These are phyloP conservation scores for Zymoseptoria ardabiliae DNA, from an alignment of 2,329 filamentous ascomycete genomes.

Conservation along the genomic window DNA sequence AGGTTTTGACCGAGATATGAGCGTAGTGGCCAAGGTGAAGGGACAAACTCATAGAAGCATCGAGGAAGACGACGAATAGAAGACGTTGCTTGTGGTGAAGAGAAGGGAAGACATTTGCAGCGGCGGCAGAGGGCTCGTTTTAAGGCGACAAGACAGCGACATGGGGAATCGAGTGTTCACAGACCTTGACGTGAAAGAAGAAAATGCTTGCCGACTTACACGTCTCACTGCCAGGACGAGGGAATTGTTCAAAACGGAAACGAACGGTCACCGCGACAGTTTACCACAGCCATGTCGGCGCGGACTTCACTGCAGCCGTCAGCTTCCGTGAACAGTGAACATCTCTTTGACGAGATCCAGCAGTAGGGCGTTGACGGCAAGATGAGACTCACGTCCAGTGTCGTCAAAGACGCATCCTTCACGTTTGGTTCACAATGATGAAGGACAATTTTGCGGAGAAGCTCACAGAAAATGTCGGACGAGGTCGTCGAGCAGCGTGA, in stretches of 20 bases:
- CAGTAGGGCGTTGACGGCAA: background rate
- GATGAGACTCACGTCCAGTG: background rate
- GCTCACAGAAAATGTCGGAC: background rate
- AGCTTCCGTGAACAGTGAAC: background rate
- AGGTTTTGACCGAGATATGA: slow-evolving; percentile 20
- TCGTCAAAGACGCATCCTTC: background rate
- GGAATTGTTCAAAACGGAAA: background rate
- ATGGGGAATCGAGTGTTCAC: background rate
- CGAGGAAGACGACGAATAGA: background rate
- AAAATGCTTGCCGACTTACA: background rate
- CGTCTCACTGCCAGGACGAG: background rate
- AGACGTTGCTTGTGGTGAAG: background rate
- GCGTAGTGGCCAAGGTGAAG: slow-evolving; percentile 22
- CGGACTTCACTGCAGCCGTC: background rate
- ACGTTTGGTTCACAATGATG: background rate
- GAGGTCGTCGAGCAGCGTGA: background rate
- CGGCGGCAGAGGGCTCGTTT: background rate
- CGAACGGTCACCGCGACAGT: background rate
- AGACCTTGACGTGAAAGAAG: background rate
- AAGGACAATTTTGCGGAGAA: background rate
- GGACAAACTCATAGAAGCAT: slow-evolving; percentile 18
- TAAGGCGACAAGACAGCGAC: background rate
- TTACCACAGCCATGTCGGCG: background rate
- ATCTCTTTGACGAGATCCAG: background rate
- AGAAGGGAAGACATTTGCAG: background rate